Conservation (phyloP, 2,329 filamentous ascomycete genomes). For the Aspergillus quadricinctus region DNA sequence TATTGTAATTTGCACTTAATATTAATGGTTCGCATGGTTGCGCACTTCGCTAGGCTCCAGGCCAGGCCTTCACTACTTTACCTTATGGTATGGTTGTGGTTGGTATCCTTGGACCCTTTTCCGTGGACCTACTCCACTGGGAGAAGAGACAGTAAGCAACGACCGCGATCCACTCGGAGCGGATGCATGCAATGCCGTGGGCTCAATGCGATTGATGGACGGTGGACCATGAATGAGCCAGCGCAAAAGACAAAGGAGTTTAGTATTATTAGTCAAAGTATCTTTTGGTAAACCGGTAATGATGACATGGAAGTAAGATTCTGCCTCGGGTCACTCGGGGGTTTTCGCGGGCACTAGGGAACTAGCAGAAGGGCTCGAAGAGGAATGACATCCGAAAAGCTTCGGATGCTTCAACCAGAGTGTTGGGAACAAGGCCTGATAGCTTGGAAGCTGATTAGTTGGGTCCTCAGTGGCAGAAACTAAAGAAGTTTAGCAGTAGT, state of each 20-base stretch:
- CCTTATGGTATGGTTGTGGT: no score
- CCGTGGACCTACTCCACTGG: not conserved
- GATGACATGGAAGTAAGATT: not conserved
- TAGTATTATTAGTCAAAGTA: no score
- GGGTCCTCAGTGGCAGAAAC: no score
- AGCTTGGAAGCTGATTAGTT: not conserved
- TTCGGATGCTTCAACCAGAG: constrained; percentile 19
- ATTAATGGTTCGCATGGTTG: no score
- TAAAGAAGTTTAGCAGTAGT: no score
- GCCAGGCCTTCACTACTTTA: no score
- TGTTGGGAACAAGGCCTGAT: constrained; percentile 11
- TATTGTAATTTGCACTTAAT: no score
- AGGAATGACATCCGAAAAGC: constrained; percentile 10
- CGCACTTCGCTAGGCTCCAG: no score
- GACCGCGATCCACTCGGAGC: constrained; percentile 9
- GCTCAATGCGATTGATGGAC: not conserved
- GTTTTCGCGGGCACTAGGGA: constrained; percentile 11
- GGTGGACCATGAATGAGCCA: not conserved
- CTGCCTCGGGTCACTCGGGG: not conserved
- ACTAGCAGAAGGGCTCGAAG: constrained; percentile 2
- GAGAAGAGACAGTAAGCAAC: not conserved
- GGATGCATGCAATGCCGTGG: constrained; percentile 16
- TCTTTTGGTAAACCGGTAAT: no score
- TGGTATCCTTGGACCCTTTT: not conserved
- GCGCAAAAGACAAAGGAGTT: no score